Evolutionary conservation across 441 rosid species (phyloP), one percentile per base, ranked within the genome.

Genomic region (Eruca vesicaria): DNA sequence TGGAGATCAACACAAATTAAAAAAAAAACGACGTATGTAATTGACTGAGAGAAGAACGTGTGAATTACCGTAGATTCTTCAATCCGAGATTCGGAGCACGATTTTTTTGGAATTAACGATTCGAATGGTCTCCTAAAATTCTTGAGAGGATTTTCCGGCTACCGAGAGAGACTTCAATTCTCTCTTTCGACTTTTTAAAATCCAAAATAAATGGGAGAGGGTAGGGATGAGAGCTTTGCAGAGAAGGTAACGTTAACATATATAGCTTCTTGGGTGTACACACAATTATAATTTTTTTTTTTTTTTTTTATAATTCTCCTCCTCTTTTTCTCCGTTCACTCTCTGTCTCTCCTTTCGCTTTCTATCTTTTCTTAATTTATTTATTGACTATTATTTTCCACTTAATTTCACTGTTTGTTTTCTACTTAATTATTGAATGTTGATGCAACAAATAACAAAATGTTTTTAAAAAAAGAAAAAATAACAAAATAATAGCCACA

Each of bases 241-340:
- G 76, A 77, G 80, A 58, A 71, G 73, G 73, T 59, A 28, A 71
- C 58, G 72, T 77, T 50, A 9, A 35, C 76, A 71, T 71, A 71
- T 77, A 77, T 66, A 77, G 80, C 66, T 76, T 32, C 53, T 69
- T 76, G 57, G 36, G 9, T 41, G 58, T 6, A 28, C 29, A 53
- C 26, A 19, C 12, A 53, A 53, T 19, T 9, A 53, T 53, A 19
- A 53, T 14, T 20, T 29, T 20, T 11, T 1, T 33, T 0, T 65
- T 2, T 15, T 50, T 59, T 33, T 33, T 33, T 9, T 31, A 31
- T 2, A 23, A 23, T 31, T 31, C 33, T 31, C 33, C 33, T 50
- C 36, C 36, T 4, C 0, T 5, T 15, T 1, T 18, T 1, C 7
- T 20, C 5, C 9, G 1, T 60, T 67, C 68, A 48, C 68, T 68